Conservation (phyloP, 768 basidiomycete genomes). For the Boletellus ananas region DNA sequence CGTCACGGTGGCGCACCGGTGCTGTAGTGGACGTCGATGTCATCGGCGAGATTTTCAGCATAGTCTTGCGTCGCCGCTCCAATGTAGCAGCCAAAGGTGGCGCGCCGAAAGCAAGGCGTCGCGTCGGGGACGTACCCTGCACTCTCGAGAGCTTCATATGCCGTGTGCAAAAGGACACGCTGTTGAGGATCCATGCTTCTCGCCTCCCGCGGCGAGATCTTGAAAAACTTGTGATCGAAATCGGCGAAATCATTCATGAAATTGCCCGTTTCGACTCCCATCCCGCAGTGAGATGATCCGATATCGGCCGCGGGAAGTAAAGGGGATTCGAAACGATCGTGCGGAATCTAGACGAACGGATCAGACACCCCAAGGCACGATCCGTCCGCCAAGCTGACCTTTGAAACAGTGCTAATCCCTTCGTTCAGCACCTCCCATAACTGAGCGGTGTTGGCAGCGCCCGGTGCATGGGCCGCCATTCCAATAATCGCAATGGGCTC, state of each 20-base stretch:
- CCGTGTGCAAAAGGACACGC: slow-evolving; percentile 60
- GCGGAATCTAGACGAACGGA: slow-evolving; percentile 49
- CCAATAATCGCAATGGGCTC: slow-evolving; percentile 68
- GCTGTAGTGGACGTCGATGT: slow-evolving; percentile 68
- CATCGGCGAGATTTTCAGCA: slow-evolving; percentile 54
- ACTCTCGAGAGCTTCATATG: slow-evolving; percentile 65
- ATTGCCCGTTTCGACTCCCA: slow-evolving; percentile 57
- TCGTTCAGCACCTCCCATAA: slow-evolving; percentile 60
- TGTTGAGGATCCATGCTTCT: slow-evolving; percentile 77
- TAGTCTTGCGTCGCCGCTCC: slow-evolving; percentile 74
- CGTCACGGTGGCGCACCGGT: slow-evolving; percentile 42
- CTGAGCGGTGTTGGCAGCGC: slow-evolving; percentile 43
- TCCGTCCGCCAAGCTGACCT: slow-evolving; percentile 38
- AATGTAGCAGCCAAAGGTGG: slow-evolving; percentile 60
- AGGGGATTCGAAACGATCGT: slow-evolving; percentile 48
- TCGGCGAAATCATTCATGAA: slow-evolving; percentile 54
- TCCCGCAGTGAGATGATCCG: slow-evolving; percentile 35
- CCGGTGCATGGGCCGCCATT: slow-evolving; percentile 57
- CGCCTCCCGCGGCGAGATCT: slow-evolving; percentile 70
- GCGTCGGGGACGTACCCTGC: slow-evolving; percentile 65
- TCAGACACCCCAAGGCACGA: neutral
- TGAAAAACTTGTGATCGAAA: slow-evolving; percentile 73
- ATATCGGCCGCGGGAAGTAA: slow-evolving; percentile 31
- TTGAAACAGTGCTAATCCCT: slow-evolving; percentile 52
- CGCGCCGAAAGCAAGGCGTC: slow-evolving; percentile 48